phyloP scores from a whole-genome alignment of 208 protist genomes.

The Acanthamoeba castellanii region DNA sequence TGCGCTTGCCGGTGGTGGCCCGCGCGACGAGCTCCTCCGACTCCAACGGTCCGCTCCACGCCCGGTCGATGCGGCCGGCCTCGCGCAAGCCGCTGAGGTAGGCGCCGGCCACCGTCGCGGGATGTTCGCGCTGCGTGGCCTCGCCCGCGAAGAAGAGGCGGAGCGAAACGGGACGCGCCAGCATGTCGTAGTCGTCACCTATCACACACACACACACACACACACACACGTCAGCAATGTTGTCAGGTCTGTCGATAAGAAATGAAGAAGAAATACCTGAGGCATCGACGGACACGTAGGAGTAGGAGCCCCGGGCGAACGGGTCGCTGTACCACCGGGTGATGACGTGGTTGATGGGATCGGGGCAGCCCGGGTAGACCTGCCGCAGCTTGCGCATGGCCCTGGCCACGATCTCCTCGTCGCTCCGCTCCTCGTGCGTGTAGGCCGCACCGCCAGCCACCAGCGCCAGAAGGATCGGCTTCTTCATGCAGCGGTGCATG shows the following conservation, averaged over 20 bases:
- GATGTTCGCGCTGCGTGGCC: constrained; percentile 69
- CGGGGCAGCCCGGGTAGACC: constrained; percentile 57
- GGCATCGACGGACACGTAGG: constrained; percentile 64
- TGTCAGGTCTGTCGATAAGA: background rate
- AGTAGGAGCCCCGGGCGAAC: constrained; percentile 67
- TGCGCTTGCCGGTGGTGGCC: background rate
- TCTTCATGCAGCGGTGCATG: constrained; percentile 72
- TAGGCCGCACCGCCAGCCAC: constrained; percentile 71
- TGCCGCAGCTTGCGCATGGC: constrained; percentile 60
- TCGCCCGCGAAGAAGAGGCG: constrained; percentile 73
- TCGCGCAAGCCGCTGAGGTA: constrained; percentile 71
- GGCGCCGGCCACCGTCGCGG: constrained; percentile 68
- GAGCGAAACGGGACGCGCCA: constrained; percentile 65
- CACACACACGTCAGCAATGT: background rate
- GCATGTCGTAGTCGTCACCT: constrained; percentile 70
- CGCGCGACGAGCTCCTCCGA: background rate
- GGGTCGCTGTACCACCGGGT: constrained; percentile 59
- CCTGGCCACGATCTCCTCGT: constrained; percentile 66
- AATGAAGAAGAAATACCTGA: background rate
- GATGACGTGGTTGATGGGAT: constrained; percentile 56
- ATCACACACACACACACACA: background rate
- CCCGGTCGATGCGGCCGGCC: constrained; percentile 66
- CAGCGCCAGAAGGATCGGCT: constrained; percentile 62
- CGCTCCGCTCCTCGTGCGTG: constrained; percentile 23
- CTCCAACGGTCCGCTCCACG: constrained; percentile 71